Base-by-base conservation (phyloP, 345 rosid genomes). In the Turnera subulata region DNA sequence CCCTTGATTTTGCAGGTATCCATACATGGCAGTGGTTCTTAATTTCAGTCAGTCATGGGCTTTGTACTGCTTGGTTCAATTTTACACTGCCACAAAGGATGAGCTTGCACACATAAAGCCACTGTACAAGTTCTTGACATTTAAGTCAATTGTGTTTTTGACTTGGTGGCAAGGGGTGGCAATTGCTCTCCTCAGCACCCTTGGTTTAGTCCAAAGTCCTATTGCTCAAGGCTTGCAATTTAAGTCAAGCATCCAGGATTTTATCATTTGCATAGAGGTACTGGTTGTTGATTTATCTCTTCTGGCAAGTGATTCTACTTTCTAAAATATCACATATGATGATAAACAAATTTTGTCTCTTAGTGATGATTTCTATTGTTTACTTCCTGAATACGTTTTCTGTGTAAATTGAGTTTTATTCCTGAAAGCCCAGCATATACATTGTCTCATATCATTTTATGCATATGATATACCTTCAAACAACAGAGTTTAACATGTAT, bases 91-190 rank as follows among this genome's bases (percentile, higher is more conserved):
- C 57, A 85, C 91, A 22, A 85, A 94, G 71, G 93, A 90, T 42
- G 97, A 88, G 76, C 80, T 94, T 57, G 89, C 83, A 1, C 97
- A 81, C 73, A 94, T 94, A 70, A 85, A 88, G 43, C 99, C 99
- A 8, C 79, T 94, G 55, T 91, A 94, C 58, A 94, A 94, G 82
- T 94, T 94, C 74, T 64, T 90, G 60, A 88, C 85, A 1, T 90
- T 94, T 57, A 94, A 94, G 64, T 89, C 99, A 6, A 94, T 94
- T 50, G 99, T 94, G 63, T 94, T 94, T 73, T 69, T 90, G 77
- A 94, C 97, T 62, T 90, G 97, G 97, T 90, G 99, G 97, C 97
- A 94, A 83, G 97, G 99, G 64, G 95, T 88, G 56, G 92, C 96
- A 22, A 94, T 94, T 67, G 97, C 99, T 74, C 74, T 90, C 53